Evolutionary conservation across 2,329 filamentous ascomycete species (phyloP).

Genomic region (Rachicladosporium sp.): DNA sequence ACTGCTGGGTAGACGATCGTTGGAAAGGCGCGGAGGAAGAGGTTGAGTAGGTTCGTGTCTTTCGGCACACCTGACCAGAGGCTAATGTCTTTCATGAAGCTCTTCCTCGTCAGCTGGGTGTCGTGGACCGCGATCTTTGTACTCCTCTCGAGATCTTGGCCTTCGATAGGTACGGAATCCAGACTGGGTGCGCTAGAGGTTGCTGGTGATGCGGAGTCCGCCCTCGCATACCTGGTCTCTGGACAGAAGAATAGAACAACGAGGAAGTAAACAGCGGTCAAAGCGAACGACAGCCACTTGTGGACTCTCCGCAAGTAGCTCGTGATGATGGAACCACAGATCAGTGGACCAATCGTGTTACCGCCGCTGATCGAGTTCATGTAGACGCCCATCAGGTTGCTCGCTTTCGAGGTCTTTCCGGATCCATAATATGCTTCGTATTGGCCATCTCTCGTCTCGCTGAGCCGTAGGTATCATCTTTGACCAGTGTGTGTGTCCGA

Average conservation of each 20-base stretch:
- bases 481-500: no score
- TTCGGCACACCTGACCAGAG: constrained; percentile 23
- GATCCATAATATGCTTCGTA: no score
- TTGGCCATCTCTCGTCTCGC: no score
- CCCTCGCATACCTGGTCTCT: constrained; percentile 26
- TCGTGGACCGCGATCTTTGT: constrained; percentile 4
- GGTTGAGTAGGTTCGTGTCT: constrained; percentile 21
- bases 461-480: no score
- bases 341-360: constrained; percentile 27
- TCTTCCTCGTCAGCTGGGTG: constrained; percentile 18
- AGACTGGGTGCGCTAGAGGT: constrained; percentile 1
- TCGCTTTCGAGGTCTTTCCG: no score
- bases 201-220: constrained; percentile 4
- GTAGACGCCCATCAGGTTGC: constrained; percentile 28
- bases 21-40: constrained; percentile 27
- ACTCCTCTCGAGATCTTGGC: constrained; percentile 5
- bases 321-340: constrained; percentile 30
- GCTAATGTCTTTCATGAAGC: constrained; percentile 23
- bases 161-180: neutral
- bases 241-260: constrained; percentile 26
- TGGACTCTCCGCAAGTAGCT: constrained; percentile 29
- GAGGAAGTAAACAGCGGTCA: constrained; percentile 23
- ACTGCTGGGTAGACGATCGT: constrained; percentile 27
- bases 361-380: constrained; percentile 29
- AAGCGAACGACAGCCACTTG: constrained; percentile 27